Percentiles rank a stretch among this genome's conserved stretches.
Conservation (phyloP, 2,329 filamentous ascomycete species). For the Calonectria hawksworthii region DNA sequence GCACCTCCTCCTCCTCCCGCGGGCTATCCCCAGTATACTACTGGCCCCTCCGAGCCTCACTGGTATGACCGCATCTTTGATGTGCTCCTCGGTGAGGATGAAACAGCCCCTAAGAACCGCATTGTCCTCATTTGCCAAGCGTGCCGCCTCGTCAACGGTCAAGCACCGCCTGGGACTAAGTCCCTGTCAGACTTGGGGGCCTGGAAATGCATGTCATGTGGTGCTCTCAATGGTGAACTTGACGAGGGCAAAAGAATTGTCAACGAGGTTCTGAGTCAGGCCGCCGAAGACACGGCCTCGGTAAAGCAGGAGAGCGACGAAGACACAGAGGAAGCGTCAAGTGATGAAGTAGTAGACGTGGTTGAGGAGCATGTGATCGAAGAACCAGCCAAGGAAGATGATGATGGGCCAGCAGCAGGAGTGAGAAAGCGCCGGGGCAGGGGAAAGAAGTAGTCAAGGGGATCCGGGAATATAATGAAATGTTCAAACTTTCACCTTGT, state of each 20-base stretch:
- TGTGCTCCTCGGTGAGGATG: constrained; percentile 92
- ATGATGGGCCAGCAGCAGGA: constrained; percentile 39
- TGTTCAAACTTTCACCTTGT: neutral
- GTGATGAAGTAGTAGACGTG: constrained; percentile 33
- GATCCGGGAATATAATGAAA: neutral
- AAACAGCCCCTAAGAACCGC: constrained; percentile 91
- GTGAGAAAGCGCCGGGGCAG: constrained; percentile 45
- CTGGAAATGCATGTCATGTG: constrained; percentile 93
- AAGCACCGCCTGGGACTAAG: constrained; percentile 89
- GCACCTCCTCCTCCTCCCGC: constrained; percentile 21
- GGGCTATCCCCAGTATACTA: constrained; percentile 33
- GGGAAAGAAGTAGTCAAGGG: constrained; percentile 40
- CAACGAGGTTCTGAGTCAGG: constrained; percentile 68
- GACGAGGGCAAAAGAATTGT: constrained; percentile 82
- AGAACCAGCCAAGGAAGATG: constrained; percentile 27
- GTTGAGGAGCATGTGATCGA: constrained; percentile 27
- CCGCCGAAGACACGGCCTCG: constrained; percentile 33
- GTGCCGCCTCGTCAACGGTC: constrained; percentile 93
- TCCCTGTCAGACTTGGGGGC: constrained; percentile 82
- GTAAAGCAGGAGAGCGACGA: constrained; percentile 32
- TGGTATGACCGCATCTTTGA: constrained; percentile 98
- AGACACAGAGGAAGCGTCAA: constrained; percentile 2
- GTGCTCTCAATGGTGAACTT: constrained; percentile 83
- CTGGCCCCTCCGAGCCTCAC: constrained; percentile 62
- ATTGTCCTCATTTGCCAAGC: constrained; percentile 86